Conservation (phyloP, 2,329 filamentous ascomycete genomes). For the Lasiodiplodia sp. region DNA sequence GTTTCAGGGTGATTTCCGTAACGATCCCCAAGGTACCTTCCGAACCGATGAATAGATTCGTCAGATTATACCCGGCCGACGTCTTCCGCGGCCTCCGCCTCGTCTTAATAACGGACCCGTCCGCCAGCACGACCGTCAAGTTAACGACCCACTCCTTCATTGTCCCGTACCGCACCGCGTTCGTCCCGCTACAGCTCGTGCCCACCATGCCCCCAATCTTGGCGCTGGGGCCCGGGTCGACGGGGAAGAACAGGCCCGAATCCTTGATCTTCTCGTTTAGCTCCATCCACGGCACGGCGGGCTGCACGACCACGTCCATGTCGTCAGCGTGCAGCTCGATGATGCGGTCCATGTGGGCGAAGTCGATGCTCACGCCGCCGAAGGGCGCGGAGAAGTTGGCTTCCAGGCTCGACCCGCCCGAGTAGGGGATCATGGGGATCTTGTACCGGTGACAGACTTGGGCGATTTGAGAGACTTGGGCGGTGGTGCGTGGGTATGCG, state of each 20-base stretch:
- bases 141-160: slow-evolving; percentile 92
- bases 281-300: slow-evolving; percentile 90
- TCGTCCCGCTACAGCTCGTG: slow-evolving; percentile 77
- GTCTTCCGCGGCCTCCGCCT: slow-evolving; percentile 77
- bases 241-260: slow-evolving; percentile 85
- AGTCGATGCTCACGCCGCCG: slow-evolving; percentile 89
- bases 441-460: slow-evolving; percentile 78
- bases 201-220: slow-evolving; percentile 86
- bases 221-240: slow-evolving; percentile 80
- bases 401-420: slow-evolving; percentile 84
- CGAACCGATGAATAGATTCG: slow-evolving; percentile 78
- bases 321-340: slow-evolving; percentile 82
- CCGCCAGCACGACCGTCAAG: slow-evolving; percentile 79
- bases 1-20: slow-evolving; percentile 82
- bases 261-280: slow-evolving; percentile 78
- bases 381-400: slow-evolving; percentile 89
- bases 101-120: slow-evolving; percentile 81
- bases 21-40: slow-evolving; percentile 83
- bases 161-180: slow-evolving; percentile 80
- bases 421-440: slow-evolving; percentile 84
- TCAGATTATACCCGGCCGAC: slow-evolving; percentile 84
- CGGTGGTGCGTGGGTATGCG: slow-evolving; percentile 68
- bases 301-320: slow-evolving; percentile 93
- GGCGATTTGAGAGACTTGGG: slow-evolving; percentile 69
- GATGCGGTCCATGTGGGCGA: slow-evolving; percentile 84